These are phyloP conservation scores for Clausena lansium DNA, from an alignment of 345 rosid genomes.

Conservation along the genomic window DNA sequence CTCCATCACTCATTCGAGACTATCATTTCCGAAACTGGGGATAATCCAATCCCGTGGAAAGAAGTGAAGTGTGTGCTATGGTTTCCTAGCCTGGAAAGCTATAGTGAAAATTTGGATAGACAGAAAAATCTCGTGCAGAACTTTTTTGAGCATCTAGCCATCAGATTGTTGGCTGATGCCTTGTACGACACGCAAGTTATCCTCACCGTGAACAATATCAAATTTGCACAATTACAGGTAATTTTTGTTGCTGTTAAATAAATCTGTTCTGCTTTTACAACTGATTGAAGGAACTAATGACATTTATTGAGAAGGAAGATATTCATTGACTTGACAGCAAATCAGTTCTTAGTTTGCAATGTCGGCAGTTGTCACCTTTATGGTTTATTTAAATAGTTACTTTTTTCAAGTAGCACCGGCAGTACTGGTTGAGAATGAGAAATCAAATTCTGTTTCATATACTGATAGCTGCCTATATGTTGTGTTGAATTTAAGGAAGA, in stretches of 20 bases:
- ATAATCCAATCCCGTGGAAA: constrained; percentile 63
- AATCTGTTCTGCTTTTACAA: neutral
- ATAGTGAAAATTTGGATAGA: constrained; percentile 43
- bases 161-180: constrained; percentile 57
- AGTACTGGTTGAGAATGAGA: neutral
- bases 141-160: constrained; percentile 73
- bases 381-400: neutral
- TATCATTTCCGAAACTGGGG: constrained; percentile 46
- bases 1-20: constrained; percentile 63
- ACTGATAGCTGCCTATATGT: neutral
- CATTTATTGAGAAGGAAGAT: neutral
- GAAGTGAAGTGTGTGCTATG: constrained; percentile 64
- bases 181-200: constrained; percentile 51
- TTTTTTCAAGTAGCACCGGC: neutral
- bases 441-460: neutral
- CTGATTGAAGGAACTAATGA: neutral
- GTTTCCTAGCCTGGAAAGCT: constrained; percentile 57
- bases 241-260: neutral
- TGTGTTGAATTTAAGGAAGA: neutral
- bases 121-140: constrained; percentile 54
- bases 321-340: neutral
- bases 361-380: neutral
- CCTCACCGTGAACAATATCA: constrained; percentile 74
- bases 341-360: neutral
- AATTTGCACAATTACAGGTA: constrained; percentile 76